phyloP scores from a whole-genome alignment of 768 basidiomycete species.

The Hortiboletus flavorubellus region DNA sequence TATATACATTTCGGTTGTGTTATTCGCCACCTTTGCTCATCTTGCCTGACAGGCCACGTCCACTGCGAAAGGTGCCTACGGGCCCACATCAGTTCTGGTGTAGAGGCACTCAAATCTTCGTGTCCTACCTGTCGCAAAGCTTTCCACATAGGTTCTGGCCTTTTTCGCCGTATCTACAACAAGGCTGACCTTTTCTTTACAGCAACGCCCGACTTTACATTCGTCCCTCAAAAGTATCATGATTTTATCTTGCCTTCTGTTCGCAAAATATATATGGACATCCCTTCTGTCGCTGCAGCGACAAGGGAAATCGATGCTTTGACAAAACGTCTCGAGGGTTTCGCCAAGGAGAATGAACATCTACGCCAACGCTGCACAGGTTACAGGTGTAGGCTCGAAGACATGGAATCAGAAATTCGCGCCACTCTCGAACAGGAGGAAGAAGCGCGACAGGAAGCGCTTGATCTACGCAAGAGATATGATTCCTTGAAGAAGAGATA shows the following conservation, averaged over 20 bases:
- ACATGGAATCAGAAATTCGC: constrained; percentile 32
- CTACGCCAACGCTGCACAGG: constrained; percentile 44
- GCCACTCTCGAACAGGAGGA: constrained; percentile 29
- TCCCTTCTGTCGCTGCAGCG: constrained; percentile 22
- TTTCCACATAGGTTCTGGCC: constrained; percentile 52
- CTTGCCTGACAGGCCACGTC: constrained; percentile 48
- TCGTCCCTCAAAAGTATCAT: constrained; percentile 58
- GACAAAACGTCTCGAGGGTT: constrained; percentile 36
- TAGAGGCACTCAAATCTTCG: constrained; percentile 39
- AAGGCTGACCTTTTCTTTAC: neutral
- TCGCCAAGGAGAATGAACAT: constrained; percentile 40
- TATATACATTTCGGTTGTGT: constrained; percentile 28
- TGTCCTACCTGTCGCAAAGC: constrained; percentile 58
- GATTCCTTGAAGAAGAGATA: constrained; percentile 28
- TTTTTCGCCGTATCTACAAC: neutral
- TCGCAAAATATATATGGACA: constrained; percentile 52
- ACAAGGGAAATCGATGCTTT: constrained; percentile 36
- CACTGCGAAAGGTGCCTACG: constrained; percentile 61
- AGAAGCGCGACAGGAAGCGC: constrained; percentile 38
- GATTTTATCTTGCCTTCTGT: constrained; percentile 55
- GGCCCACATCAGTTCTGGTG: constrained; percentile 27
- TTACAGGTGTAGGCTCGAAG: constrained; percentile 34
- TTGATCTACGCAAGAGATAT: constrained; percentile 37
- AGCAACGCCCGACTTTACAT: constrained; percentile 47
- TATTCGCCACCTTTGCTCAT: constrained; percentile 3